A percentile compares a stretch with the other conserved stretches of the same genome.
Conservation (phyloP, 2,329 filamentous ascomycete species). For the Herpotrichia juniperi region DNA sequence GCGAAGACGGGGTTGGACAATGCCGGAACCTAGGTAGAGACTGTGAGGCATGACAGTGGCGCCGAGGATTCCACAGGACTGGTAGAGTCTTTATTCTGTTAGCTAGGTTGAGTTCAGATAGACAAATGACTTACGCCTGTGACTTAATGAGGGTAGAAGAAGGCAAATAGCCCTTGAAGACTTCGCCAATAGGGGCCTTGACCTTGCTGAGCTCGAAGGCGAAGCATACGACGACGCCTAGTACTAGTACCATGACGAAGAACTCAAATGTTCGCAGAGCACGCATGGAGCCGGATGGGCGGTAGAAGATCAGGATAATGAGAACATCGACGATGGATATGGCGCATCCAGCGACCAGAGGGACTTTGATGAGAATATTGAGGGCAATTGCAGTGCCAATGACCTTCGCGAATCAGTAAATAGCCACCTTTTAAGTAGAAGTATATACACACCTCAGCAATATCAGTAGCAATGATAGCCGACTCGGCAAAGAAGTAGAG, state of each 20-base stretch:
- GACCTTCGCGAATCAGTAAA: conserved; percentile 43
- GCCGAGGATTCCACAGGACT: conserved; percentile 76
- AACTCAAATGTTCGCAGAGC: conserved; percentile 60
- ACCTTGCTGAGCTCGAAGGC: conserved; percentile 63
- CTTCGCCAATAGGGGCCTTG: conserved; percentile 56
- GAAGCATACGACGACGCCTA: conserved; percentile 63
- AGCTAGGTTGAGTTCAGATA: conserved; percentile 2
- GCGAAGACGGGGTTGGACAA: conserved; percentile 58
- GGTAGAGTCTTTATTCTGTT: conserved; percentile 52
- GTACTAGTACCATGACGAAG: conserved; percentile 60
- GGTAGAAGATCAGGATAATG: conserved; percentile 62
- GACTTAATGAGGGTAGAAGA: conserved; percentile 59
- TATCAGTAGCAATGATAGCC: conserved; percentile 65
- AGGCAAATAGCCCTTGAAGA: conserved; percentile 62
- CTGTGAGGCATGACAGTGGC: conserved; percentile 72
- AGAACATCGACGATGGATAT: conserved; percentile 63
- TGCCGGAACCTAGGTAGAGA: conserved; percentile 62
- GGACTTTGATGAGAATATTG: conserved; percentile 60
- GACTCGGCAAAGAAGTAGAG: conserved; percentile 62
- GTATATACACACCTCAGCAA: conserved; percentile 54
- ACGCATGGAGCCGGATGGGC: conserved; percentile 58
- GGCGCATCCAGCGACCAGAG: conserved; percentile 62
- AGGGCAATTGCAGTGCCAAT: conserved; percentile 63
- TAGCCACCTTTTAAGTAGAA: neutral
- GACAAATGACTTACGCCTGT: conserved; percentile 49